phyloP scores from a whole-genome alignment of 805 yeast genomes.

The Wickerhamomyces alni region DNA sequence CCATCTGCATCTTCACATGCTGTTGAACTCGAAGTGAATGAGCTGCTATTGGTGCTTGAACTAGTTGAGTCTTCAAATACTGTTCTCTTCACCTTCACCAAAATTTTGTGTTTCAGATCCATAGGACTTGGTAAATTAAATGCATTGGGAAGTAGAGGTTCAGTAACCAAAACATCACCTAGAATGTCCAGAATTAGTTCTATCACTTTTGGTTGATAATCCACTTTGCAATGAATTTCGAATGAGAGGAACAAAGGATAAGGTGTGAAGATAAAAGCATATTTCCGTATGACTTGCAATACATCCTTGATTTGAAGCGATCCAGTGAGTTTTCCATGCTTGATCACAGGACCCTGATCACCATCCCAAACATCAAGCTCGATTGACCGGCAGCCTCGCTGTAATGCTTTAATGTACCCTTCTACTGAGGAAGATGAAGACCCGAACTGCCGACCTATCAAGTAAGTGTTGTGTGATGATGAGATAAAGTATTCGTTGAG shows the following conservation, averaged over 20 bases:
- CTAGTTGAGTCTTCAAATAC: constrained; percentile 15
- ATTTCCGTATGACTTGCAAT: constrained; percentile 65
- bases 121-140: constrained; percentile 64
- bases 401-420: constrained; percentile 80
- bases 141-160: constrained; percentile 22
- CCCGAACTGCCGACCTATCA: constrained; percentile 81
- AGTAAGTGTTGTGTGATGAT: constrained; percentile 91
- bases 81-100: constrained; percentile 73
- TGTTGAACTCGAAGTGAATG: constrained; percentile 24
- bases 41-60: constrained; percentile 14
- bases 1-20: constrained; percentile 18
- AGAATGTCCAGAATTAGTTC: constrained; percentile 48
- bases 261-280: constrained; percentile 84
- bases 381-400: constrained; percentile 90
- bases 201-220: constrained; percentile 59
- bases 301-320: constrained; percentile 68
- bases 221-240: constrained; percentile 71
- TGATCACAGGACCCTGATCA: constrained; percentile 73
- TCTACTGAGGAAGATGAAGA: constrained; percentile 78
- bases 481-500: constrained; percentile 83
- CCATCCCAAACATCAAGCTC: constrained; percentile 97
- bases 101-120: constrained; percentile 60
- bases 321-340: constrained; percentile 86
- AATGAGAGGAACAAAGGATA: constrained; percentile 81
- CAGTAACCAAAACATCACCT: constrained; percentile 43